Evolutionary conservation across 1,284 basidiomycete species (phyloP), one percentile per base, ranked within the genome.

Genomic region (Ganoderma meredithae): DNA sequence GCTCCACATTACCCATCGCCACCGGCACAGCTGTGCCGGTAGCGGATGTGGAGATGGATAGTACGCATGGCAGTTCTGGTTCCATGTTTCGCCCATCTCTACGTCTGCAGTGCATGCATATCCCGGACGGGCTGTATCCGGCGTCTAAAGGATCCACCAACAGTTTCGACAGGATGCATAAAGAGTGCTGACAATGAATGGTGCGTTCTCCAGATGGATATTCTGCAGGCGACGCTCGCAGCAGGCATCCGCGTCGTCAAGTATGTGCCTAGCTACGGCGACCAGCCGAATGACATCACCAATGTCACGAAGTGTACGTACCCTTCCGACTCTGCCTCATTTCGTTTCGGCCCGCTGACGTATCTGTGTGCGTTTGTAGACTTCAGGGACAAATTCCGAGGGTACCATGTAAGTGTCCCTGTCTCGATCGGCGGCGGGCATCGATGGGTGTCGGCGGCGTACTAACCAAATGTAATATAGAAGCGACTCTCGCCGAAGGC

Each of bases 251-350:
- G 78, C 22, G 88, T 93, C 12, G 82, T 81, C 66, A 83, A 84
- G 65, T 92, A 84, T 65, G 89, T 93, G 3, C 85, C 89, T 0
- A 88, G 85, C 33, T 93, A 88, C 70, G 86, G 84, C 2, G 84
- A 89, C 68, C 82, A 85, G 60, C 83, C 88, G 0, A 93, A 93
- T 73, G 88, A 92, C 61, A 71, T 79, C 25, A 65, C 65, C 43
- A 69, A 75, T 60, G 78, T 79, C 59, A 76, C 76, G n/a, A 79
- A 79, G 69, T 79, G 78, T 78, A 63, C 69, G 76, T 73, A 43
- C n/a, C 17, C 5, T 41, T 36, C 39, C 22, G 36, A 27, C 31
- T 40, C 58, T 53, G 8, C 7, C 43, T 22, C 31, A n/a, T 62
- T 10, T 64, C 36, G 17, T 8, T 49, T 13, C 0, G 47, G 25